phyloP scores from a whole-genome alignment of 441 rosid species.

The Aleurites moluccanus region DNA sequence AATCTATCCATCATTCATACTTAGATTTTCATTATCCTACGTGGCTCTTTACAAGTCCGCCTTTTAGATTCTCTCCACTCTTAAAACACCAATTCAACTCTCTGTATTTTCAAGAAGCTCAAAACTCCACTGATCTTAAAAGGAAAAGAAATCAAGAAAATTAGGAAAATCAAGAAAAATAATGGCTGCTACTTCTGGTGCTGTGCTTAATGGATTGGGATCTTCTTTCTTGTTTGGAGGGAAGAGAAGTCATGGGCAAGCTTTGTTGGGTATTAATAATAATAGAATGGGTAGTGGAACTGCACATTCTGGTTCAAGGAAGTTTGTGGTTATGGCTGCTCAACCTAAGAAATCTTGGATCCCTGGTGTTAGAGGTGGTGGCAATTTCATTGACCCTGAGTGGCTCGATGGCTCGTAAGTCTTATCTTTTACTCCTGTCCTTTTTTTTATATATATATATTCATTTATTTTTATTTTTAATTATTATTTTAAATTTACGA shows the following conservation, averaged over 20 bases:
- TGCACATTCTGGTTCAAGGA: conserved; percentile 28
- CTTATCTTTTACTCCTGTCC: no score
- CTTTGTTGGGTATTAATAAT: conserved; percentile 35
- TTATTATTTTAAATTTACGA: no score
- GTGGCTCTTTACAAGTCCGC: conserved; percentile 27
- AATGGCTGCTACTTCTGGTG: conserved; percentile 67
- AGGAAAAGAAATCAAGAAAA: no score
- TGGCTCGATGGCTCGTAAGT: conserved; percentile 99
- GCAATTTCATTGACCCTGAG: conserved; percentile 85
- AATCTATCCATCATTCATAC: conserved; percentile 65
- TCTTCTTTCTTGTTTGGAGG: conserved; percentile 70
- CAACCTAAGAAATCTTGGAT: conserved; percentile 85
- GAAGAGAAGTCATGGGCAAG: conserved; percentile 33
- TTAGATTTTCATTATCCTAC: conserved; percentile 34
- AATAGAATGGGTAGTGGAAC: conserved; percentile 7
- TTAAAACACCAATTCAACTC: neutral
- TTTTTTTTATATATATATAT: no score
- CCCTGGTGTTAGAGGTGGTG: conserved; percentile 82
- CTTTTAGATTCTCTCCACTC: conserved; percentile 22
- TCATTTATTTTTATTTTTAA: no score
- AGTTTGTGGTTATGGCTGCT: conserved; percentile 51
- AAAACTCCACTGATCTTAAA: neutral
- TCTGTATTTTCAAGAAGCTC: neutral
- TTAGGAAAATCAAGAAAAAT: neutral
- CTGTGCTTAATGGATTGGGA: conserved; percentile 73